Conservation (phyloP, 1,284 basidiomycete species). For the Microbotryomycetes sp. region DNA sequence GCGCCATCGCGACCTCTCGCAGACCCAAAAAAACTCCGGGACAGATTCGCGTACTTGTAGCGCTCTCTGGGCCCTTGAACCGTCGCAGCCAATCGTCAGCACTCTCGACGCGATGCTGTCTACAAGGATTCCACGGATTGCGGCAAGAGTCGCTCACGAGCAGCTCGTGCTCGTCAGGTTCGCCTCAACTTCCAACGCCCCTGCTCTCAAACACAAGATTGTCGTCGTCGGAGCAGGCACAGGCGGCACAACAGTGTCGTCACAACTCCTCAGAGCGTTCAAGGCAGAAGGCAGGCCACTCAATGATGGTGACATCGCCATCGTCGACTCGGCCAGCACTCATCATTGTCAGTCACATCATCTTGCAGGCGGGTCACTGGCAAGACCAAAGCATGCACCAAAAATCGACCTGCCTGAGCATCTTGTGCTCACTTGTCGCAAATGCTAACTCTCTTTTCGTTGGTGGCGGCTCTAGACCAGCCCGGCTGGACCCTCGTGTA, state of each 20-base stretch:
- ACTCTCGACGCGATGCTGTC: too few species aligned
- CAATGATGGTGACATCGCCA: slow-evolving; percentile 66
- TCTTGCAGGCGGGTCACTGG: background rate
- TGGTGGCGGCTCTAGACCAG: slow-evolving; percentile 16
- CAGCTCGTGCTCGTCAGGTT: background rate
- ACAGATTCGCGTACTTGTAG: too few species aligned
- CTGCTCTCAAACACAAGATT: slow-evolving; percentile 29
- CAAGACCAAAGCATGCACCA: slow-evolving; percentile 1
- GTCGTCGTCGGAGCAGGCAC: slow-evolving; percentile 43
- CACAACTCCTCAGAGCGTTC: slow-evolving; percentile 63
- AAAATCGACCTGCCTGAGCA: background rate
- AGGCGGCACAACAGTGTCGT: slow-evolving; percentile 40
- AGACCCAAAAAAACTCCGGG: too few species aligned
- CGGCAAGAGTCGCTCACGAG: slow-evolving; percentile 1
- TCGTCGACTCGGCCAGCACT: slow-evolving; percentile 66
- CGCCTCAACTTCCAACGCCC: background rate
- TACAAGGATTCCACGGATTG: too few species aligned
- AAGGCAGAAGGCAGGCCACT: slow-evolving; percentile 59
- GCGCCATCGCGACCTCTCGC: too few species aligned
- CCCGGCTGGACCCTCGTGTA: slow-evolving; percentile 34
- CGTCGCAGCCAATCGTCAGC: too few species aligned
- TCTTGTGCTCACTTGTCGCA: background rate
- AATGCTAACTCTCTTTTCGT: background rate
- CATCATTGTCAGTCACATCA: slow-evolving; percentile 58
- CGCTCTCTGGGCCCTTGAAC: too few species aligned